Base-by-base conservation (phyloP, 106 monocot species). In the Dendrobium huoshanense region DNA sequence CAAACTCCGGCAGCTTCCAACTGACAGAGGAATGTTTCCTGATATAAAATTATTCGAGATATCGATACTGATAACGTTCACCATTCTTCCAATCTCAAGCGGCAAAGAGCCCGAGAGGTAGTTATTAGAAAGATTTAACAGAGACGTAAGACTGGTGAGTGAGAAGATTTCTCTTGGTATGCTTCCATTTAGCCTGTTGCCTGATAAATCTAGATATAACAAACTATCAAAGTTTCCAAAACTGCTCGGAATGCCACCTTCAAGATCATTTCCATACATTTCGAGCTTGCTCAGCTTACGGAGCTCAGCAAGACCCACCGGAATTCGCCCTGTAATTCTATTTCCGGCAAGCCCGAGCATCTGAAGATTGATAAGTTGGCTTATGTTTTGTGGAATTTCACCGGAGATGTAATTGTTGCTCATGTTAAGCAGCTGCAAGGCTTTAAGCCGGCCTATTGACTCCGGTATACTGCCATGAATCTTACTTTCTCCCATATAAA, bases 91-190 rank as follows among this genome's bases (percentile, higher is more conserved):
- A 42, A 84, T 58, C 37, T 79, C 80, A 19, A 27, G 2, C 13
- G 84, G 84, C n/a, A 84, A 18, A 8, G 61, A 7, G 1, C 75
- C 80, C 6, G 27, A 41, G 4, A 84, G 45, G 4, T 4, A 43
- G 31, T 84, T 84, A 41, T 80, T 19, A 16, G 84, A 79, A 5
- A 80, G 22, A 58, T 76, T 67, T 10, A 80, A 13, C 20, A 16
- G 19, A 58, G 20, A 18, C 1, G 11, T 58, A 4, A 58, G 16
- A 13, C 58, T 58, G 20, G 58, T 18, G 20, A 58, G 58, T 4
- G 4, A 18, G 58, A 58, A 58, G 58, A 58, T 11, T 58, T 58
- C 58, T 20, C 16, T 58, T 18, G 58, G 58, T 58, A 58, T 58
- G 20, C 20, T 16, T 18, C 58, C 58, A 17, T 16, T 58, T 11